Conservation (phyloP, 345 rosid species). For the Populus nigra region DNA sequence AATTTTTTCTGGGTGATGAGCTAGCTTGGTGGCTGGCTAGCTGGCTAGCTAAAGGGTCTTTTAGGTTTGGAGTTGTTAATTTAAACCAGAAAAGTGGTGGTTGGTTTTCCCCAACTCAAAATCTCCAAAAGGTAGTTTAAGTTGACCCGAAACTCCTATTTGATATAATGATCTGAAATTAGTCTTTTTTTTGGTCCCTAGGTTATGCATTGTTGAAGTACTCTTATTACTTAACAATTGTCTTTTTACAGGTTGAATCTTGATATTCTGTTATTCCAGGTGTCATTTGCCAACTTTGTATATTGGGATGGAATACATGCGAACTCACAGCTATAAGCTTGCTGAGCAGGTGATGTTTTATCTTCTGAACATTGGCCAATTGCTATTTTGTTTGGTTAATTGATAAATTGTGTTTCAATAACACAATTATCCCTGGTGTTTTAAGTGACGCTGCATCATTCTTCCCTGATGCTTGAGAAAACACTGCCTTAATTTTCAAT, state of each 20-base stretch:
- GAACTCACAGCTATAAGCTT: slow-evolving; percentile 93
- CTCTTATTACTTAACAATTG: slow-evolving; percentile 48
- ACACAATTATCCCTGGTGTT: background rate
- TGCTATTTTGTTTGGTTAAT: background rate
- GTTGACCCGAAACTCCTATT: background rate
- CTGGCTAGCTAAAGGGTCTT: background rate
- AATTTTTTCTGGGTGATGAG: background rate
- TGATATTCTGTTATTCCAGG: slow-evolving; percentile 85
- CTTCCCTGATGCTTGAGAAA: background rate
- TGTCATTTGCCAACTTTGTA: slow-evolving; percentile 94
- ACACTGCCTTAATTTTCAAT: background rate
- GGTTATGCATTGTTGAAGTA: slow-evolving; percentile 30
- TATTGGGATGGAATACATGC: slow-evolving; percentile 99
- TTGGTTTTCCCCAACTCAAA: background rate
- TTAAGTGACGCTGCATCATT: background rate
- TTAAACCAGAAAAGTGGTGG: background rate
- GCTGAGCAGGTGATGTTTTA: slow-evolving; percentile 81
- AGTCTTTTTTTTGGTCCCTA: background rate
- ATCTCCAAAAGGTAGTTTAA: background rate
- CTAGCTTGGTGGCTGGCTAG: background rate
- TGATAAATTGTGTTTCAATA: slow-evolving; percentile 1
- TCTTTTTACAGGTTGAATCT: slow-evolving; percentile 65
- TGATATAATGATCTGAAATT: background rate
- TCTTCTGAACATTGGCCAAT: slow-evolving; percentile 2
- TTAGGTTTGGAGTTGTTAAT: background rate